Base-by-base conservation (phyloP, 2,329 filamentous ascomycete genomes). In the Cadophora sp. region DNA sequence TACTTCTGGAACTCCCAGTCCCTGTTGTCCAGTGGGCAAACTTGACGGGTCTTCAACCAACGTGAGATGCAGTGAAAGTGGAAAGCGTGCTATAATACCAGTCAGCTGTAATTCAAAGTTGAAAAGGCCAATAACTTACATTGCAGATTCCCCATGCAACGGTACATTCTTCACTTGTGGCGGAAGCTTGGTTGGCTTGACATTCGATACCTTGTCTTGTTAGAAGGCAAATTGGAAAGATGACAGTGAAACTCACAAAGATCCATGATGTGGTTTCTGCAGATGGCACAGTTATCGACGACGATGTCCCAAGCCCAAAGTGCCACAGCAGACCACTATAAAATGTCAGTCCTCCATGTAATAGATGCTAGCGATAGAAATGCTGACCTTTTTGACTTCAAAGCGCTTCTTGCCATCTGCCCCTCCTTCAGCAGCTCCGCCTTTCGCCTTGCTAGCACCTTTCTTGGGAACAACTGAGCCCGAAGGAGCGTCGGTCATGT, bases 1-100 rank as follows among this genome's bases (percentile, higher is more conserved):
- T 99, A 99, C 81, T 98, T 99, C 82, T 99, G 96, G 84, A 98
- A 99, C 79, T 99, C 96, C 96, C 96, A 99, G 81, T 99, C 96
- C 75, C 95, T 86, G 83, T 99, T 99, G 82, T 99, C 96, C 53
- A 99, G 84, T 18, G 96, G 96, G 78, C 96, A 99, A 59, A 99
- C 96, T 79, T 98, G 96, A 78, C 96, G 90, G n/a, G 96, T 97
- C 86, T 99, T 99, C 67, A 99, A 85, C 96, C 96, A 99, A 81
- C 96, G 89, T 14, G 96, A 98, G 78, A 99, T 99, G 84, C 96
- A 99, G 83, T 99, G 96, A 83, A 99, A 99, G 81, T 99, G 96
- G 85, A 99, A 99, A 36, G 96, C 96, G 78, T 99, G 96, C 96
- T 99, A 76, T 66, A 68, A 20, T 39, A 20, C 43, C 22, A 53